Evolutionary conservation across 1,284 basidiomycete genomes (phyloP).

Genomic region (Pseudozyma pruni): DNA sequence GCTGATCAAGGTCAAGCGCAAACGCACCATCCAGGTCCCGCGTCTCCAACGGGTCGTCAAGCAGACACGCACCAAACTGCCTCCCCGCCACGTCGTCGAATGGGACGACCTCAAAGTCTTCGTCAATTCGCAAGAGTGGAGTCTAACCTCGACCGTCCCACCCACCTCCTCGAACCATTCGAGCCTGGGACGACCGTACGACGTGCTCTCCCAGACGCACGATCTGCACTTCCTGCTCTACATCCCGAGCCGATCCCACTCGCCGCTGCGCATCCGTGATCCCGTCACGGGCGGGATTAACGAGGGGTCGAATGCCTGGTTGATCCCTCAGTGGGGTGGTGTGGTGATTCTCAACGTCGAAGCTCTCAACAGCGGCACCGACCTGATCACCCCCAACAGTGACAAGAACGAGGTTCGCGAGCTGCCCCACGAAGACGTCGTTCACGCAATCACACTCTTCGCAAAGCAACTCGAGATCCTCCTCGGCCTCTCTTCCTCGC

Average conservation of each 20-base stretch:
- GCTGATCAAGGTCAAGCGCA: slow-evolving; percentile 13
- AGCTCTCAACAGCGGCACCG: neutral
- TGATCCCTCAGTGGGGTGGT: slow-evolving; percentile 94
- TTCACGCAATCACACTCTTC: slow-evolving; percentile 78
- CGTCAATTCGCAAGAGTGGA: slow-evolving; percentile 95
- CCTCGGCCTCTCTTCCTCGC: slow-evolving; percentile 74
- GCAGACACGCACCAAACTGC: slow-evolving; percentile 10
- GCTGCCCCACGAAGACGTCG: slow-evolving; percentile 69
- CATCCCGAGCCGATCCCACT: slow-evolving; percentile 77
- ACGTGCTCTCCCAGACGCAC: slow-evolving; percentile 66
- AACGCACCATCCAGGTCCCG: slow-evolving; percentile 23
- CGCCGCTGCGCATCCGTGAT: slow-evolving; percentile 79
- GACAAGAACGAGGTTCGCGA: neutral
- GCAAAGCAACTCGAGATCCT: slow-evolving; percentile 79
- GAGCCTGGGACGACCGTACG: slow-evolving; percentile 10
- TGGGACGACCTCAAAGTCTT: slow-evolving; percentile 72
- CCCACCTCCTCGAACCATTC: slow-evolving; percentile 4
- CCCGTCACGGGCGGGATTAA: slow-evolving; percentile 13
- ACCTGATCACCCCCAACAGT: neutral
- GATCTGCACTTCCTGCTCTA: slow-evolving; percentile 93
- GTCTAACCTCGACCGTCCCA: slow-evolving; percentile 70
- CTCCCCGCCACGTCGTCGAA: slow-evolving; percentile 40
- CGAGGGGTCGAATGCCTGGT: slow-evolving; percentile 73
- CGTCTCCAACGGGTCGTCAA: slow-evolving; percentile 8
- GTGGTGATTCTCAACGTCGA: slow-evolving; percentile 79